These are phyloP conservation scores for Backusella luteola DNA, from an alignment of 192 early-diverging fungal genomes.

Conservation along the genomic window DNA sequence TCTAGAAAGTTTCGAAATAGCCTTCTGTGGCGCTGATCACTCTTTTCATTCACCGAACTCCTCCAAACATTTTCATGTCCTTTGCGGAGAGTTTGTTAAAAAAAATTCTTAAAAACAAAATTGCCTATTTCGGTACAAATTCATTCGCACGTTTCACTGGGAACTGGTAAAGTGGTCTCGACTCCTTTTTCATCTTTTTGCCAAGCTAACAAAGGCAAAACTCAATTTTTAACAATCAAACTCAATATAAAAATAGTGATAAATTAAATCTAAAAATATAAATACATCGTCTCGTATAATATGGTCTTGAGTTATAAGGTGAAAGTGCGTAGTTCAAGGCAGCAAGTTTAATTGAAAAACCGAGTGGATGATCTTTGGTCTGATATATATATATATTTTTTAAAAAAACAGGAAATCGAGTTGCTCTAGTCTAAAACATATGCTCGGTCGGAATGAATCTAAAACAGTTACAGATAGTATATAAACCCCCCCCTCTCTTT, in stretches of 20 bases:
- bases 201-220: neutral
- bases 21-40: neutral
- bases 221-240: neutral
- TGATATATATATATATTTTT: neutral
- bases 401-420: neutral
- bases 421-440: neutral
- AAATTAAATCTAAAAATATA: neutral
- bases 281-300: neutral
- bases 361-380: neutral
- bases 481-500: neutral
- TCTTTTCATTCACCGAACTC: neutral
- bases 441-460: neutral
- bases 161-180: neutral
- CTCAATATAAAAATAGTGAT: neutral
- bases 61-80: neutral
- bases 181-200: neutral
- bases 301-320: neutral
- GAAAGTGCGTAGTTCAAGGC: neutral
- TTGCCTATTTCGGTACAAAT: neutral
- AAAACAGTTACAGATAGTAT: slow-evolving; percentile 6
- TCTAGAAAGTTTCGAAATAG: slow-evolving; percentile 4
- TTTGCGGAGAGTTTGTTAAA: neutral
- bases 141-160: neutral
- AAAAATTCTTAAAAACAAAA: neutral
- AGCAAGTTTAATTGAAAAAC: neutral